These are phyloP conservation scores for Linderniella brevidens DNA, from an alignment of 257 asterid species.

Conservation along the genomic window DNA sequence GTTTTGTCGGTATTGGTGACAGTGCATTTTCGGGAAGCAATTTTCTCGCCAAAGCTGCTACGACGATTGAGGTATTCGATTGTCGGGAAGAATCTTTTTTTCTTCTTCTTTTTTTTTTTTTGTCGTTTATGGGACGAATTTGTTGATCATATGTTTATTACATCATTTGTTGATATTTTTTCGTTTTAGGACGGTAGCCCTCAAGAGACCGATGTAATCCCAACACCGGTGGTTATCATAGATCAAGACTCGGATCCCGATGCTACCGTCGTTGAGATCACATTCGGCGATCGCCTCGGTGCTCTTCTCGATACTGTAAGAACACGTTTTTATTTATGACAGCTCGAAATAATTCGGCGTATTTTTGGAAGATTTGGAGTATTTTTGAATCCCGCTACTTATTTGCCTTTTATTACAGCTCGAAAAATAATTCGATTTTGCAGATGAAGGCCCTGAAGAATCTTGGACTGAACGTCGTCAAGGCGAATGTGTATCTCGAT, in stretches of 20 bases:
- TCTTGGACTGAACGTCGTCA: conserved; percentile 84
- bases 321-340: not conserved
- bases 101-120: conserved; percentile 8
- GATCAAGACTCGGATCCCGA: conserved; percentile 88
- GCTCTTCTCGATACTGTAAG: conserved; percentile 86
- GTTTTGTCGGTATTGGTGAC: no score
- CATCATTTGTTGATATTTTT: conserved; percentile 13
- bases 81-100: not conserved
- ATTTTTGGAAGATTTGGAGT: no score
- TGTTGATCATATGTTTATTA: conserved; percentile 2
- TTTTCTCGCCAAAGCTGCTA: no score
- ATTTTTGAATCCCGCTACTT: no score
- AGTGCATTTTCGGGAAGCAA: no score
- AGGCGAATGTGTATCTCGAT: conserved; percentile 87
- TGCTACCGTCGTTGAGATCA: conserved; percentile 80
- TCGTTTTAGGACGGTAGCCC: conserved; percentile 41
- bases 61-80: no score
- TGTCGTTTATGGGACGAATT: not conserved
- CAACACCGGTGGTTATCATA: conserved; percentile 62
- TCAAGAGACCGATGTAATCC: conserved; percentile 41
- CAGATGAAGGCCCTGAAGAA: conserved; percentile 78
- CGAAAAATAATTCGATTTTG: conserved; percentile 3
- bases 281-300: conserved; percentile 96
- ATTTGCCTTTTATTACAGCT: not conserved
- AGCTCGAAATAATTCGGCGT: no score